Evolutionary conservation across 306 rosid species (phyloP).

Genomic region (Cajanus cajan): DNA sequence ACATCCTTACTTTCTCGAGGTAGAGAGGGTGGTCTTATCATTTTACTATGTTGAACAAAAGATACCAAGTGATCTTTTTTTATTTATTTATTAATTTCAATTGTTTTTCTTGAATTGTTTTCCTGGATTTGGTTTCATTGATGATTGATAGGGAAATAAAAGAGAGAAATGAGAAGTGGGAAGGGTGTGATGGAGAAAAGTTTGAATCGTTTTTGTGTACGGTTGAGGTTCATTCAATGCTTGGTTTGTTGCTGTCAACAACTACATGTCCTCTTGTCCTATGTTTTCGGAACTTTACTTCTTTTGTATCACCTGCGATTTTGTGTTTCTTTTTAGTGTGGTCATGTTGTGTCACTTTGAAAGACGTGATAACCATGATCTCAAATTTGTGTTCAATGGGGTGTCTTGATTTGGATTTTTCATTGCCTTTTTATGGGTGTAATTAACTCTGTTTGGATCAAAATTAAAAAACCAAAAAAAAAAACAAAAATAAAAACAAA

Average conservation of each 20-base stretch:
- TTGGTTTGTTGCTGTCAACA: neutral
- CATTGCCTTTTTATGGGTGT: neutral
- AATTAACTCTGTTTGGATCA: neutral
- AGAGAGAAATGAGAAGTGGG: neutral
- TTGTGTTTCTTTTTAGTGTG: neutral
- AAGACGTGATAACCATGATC: neutral
- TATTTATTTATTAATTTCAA: neutral
- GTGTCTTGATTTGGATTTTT: conserved; percentile 9
- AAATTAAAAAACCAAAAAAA: neutral
- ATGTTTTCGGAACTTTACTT: neutral
- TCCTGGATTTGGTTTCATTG: neutral
- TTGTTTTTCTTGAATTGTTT: neutral
- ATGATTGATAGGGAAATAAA: neutral
- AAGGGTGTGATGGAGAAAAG: neutral
- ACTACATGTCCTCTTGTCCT: neutral
- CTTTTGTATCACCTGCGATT: neutral
- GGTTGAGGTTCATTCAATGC: neutral
- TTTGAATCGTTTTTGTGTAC: neutral
- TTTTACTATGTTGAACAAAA: neutral
- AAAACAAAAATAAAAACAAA: too few species aligned
- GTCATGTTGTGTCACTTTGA: neutral
- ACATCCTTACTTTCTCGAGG: conserved; percentile 8
- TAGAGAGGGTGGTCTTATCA: neutral
- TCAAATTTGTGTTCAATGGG: neutral
- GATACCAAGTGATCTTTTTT: too few species aligned